These are phyloP conservation scores for Cutaneotrichosporon spelunceum DNA, from an alignment of 1,284 basidiomycete genomes.

Conservation along the genomic window DNA sequence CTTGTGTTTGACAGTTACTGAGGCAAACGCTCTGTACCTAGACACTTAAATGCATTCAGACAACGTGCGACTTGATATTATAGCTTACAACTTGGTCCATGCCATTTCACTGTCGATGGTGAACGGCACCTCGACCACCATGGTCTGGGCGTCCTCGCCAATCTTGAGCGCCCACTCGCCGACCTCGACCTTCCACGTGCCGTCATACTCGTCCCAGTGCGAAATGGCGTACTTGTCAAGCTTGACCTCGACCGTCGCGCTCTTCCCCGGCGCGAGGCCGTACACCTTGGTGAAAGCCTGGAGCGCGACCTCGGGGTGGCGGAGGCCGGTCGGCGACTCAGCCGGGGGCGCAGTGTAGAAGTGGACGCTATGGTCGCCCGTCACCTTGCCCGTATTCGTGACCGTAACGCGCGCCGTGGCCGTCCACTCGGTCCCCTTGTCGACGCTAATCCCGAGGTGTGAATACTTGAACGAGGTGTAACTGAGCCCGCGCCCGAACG, in stretches of 20 bases:
- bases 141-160: constrained; percentile 34
- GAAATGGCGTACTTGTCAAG: constrained; percentile 51
- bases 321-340: constrained; percentile 30
- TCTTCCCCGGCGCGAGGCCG: constrained; percentile 31
- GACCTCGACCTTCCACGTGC: constrained; percentile 39
- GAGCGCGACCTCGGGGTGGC: constrained; percentile 41
- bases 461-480: constrained; percentile 69
- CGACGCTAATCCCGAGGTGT: constrained; percentile 50
- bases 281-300: constrained; percentile 47
- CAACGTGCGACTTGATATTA: not conserved
- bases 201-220: constrained; percentile 48
- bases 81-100: constrained; percentile 33
- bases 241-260: constrained; percentile 31
- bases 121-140: constrained; percentile 31
- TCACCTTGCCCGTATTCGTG: constrained; percentile 46
- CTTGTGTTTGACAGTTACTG: not conserved
- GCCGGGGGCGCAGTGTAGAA: constrained; percentile 42
- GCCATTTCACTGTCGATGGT: constrained; percentile 31
- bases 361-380: constrained; percentile 45
- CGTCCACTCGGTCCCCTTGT: constrained; percentile 56
- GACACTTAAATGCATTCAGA: not conserved
- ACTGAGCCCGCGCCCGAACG: constrained; percentile 78
- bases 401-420: constrained; percentile 38
- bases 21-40: not conserved
- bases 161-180: constrained; percentile 43